A percentile compares a stretch with the other conserved stretches of the same genome.
These are phyloP conservation scores for Coemansia sp. DNA, from an alignment of 192 early-diverging fungal species.

Conservation along the genomic window DNA sequence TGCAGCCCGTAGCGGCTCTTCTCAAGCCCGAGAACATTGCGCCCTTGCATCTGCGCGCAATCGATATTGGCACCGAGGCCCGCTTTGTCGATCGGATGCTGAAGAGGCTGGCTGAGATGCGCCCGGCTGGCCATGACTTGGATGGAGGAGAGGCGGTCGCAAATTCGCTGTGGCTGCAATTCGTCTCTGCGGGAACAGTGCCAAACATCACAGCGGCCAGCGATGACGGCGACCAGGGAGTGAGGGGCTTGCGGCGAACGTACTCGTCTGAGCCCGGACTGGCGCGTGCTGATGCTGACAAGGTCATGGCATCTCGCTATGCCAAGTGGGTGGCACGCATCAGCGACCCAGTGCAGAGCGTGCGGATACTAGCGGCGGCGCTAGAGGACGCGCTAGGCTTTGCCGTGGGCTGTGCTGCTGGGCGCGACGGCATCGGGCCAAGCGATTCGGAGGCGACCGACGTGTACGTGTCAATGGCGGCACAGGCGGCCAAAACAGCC, in stretches of 20 bases:
- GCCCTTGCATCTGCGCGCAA: slow-evolving; percentile 37
- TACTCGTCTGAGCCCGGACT: background rate
- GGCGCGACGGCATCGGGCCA: background rate
- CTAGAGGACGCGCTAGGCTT: slow-evolving; percentile 31
- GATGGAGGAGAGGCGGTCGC: background rate
- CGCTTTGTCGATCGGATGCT: slow-evolving; percentile 30
- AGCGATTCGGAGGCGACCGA: background rate
- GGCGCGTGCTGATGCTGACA: background rate
- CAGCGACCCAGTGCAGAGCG: slow-evolving; percentile 29
- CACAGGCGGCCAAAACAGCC: slow-evolving; percentile 24
- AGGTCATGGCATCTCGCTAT: slow-evolving; percentile 27
- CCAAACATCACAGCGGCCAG: background rate
- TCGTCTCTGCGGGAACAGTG: slow-evolving; percentile 21
- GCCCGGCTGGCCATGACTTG: background rate
- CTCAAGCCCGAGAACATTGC: slow-evolving; percentile 28
- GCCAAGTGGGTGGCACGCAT: slow-evolving; percentile 55
- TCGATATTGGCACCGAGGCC: slow-evolving; percentile 33
- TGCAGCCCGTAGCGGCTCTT: slow-evolving; percentile 12
- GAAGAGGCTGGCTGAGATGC: background rate
- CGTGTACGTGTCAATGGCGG: slow-evolving; percentile 9
- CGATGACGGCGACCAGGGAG: background rate
- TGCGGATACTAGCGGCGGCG: slow-evolving; percentile 36
- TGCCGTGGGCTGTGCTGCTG: background rate
- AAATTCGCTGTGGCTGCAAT: slow-evolving; percentile 33
- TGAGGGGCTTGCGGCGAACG: background rate